phyloP scores from a whole-genome alignment of 495 filamentous ascomycete genomes.

The Podospora australis region DNA sequence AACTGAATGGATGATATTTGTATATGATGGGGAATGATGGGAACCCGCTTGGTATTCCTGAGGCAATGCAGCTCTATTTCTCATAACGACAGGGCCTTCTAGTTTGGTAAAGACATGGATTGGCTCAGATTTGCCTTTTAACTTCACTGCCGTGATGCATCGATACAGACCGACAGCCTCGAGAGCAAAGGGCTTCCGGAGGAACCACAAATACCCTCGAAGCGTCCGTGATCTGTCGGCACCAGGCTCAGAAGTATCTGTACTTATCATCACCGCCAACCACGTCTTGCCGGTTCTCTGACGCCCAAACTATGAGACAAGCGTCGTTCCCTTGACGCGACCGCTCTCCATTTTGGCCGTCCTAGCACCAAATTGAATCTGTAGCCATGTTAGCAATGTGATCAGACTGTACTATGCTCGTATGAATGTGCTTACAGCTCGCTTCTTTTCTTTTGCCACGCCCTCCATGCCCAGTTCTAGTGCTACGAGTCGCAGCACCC shows the following conservation, averaged over 20 bases:
- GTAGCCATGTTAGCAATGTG: slow-evolving; percentile 10
- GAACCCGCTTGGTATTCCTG: too few relatives aligned
- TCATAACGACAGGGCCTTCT: too few relatives aligned
- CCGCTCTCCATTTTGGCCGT: slow-evolving; percentile 82
- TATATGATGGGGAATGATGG: too few relatives aligned
- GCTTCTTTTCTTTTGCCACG: slow-evolving; percentile 81
- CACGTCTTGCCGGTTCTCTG: slow-evolving; percentile 12
- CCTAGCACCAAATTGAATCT: slow-evolving; percentile 78
- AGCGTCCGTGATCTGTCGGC: slow-evolving; percentile 15
- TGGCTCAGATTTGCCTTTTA: slow-evolving; percentile 46
- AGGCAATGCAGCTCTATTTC: too few relatives aligned
- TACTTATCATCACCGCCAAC: slow-evolving; percentile 44
- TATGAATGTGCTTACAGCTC: slow-evolving; percentile 53
- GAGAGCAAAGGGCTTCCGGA: slow-evolving; percentile 20
- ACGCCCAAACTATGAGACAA: slow-evolving; percentile 33
- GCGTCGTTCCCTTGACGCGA: slow-evolving; percentile 60
- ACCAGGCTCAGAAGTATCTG: slow-evolving; percentile 56
- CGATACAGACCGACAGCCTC: slow-evolving; percentile 11
- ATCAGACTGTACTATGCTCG: neutral
- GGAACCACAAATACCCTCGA: slow-evolving; percentile 21
- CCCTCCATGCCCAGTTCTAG: slow-evolving; percentile 60
- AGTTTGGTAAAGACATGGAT: slow-evolving; percentile 3
- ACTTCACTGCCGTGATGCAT: slow-evolving; percentile 31
- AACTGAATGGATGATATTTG: too few relatives aligned
- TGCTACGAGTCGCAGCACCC: slow-evolving; percentile 71